These are phyloP conservation scores for Baeospora myosura DNA, from an alignment of 1,284 basidiomycete species.

Conservation along the genomic window DNA sequence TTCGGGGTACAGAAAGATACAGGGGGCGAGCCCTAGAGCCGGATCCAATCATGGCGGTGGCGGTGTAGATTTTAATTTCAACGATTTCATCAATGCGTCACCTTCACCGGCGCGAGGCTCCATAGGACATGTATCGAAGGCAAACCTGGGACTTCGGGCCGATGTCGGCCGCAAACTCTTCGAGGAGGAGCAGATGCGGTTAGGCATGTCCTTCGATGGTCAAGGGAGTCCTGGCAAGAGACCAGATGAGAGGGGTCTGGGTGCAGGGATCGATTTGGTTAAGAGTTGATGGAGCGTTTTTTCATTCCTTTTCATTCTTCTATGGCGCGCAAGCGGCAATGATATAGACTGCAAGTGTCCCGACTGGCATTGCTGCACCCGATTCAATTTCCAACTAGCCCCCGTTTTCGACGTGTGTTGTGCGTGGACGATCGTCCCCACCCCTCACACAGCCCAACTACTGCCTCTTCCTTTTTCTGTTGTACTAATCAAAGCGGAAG, in stretches of 20 bases:
- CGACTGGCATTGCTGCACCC: too few species aligned
- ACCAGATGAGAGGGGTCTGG: slow-evolving; percentile 27
- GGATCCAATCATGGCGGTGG: too few species aligned
- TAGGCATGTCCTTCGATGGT: slow-evolving; percentile 3
- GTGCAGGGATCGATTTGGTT: slow-evolving; percentile 43
- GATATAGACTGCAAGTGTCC: too few species aligned
- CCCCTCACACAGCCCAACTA: too few species aligned
- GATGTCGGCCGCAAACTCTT: slow-evolving; percentile 64
- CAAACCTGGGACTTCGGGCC: slow-evolving; percentile 43
- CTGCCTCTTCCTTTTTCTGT: too few species aligned
- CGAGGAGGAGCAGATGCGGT: slow-evolving; percentile 55
- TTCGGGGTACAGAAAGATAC: slow-evolving; percentile 6
- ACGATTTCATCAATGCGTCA: slow-evolving; percentile 67
- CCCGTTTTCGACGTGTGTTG: too few species aligned
- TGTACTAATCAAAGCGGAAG: too few species aligned
- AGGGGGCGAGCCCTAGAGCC: slow-evolving; percentile 32
- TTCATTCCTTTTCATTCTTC: slow-evolving; percentile 18
- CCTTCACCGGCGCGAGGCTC: slow-evolving; percentile 38
- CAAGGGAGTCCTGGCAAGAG: slow-evolving; percentile 12
- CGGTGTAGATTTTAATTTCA: slow-evolving; percentile 50
- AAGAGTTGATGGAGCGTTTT: slow-evolving; percentile 31
- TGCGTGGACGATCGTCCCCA: too few species aligned
- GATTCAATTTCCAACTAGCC: too few species aligned
- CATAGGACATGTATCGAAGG: too few species aligned
- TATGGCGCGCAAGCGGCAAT: too few species aligned